A percentile compares a stretch with the other conserved stretches of the same genome.
Evolutionary conservation across 192 early-diverging fungal species (phyloP).

Genomic region (Geranomyces michiganensis): DNA sequence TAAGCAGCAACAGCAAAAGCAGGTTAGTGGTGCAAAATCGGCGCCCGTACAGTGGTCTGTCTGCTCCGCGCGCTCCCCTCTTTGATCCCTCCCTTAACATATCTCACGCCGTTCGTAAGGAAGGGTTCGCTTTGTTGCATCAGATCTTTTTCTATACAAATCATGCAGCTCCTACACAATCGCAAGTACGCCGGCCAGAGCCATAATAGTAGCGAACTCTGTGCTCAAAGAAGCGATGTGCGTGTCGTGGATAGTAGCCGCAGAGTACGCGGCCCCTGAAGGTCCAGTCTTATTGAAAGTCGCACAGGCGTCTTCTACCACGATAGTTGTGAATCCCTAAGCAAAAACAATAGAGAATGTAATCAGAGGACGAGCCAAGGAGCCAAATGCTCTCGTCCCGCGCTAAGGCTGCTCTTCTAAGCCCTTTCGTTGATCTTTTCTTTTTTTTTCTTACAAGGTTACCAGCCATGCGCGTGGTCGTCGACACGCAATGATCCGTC

Average conservation of each 20-base stretch:
- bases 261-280: constrained; percentile 5
- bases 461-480: constrained; percentile 30
- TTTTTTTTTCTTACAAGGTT: constrained; percentile 10
- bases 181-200: neutral
- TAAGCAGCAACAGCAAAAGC: too few species aligned
- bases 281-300: constrained; percentile 25
- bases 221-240: constrained; percentile 2
- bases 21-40: too few species aligned
- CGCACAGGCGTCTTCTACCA: constrained; percentile 29
- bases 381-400: neutral
- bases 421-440: neutral
- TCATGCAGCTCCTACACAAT: constrained; percentile 4
- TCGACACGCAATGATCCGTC: constrained; percentile 33
- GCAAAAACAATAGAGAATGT: neutral
- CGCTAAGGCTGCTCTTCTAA: too few species aligned
- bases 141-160: too few species aligned
- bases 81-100: too few species aligned
- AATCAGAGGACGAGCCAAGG: neutral
- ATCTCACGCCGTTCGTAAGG: too few species aligned
- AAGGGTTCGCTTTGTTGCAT: too few species aligned
- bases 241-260: constrained; percentile 14
- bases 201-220: constrained; percentile 19
- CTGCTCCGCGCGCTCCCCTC: too few species aligned
- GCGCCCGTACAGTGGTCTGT: too few species aligned
- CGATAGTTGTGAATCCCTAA: constrained; percentile 23